A percentile compares a stretch with the other conserved stretches of the same genome.
Conservation (phyloP, 2,329 filamentous ascomycete genomes). For the Cryphonectria radicalis region DNA sequence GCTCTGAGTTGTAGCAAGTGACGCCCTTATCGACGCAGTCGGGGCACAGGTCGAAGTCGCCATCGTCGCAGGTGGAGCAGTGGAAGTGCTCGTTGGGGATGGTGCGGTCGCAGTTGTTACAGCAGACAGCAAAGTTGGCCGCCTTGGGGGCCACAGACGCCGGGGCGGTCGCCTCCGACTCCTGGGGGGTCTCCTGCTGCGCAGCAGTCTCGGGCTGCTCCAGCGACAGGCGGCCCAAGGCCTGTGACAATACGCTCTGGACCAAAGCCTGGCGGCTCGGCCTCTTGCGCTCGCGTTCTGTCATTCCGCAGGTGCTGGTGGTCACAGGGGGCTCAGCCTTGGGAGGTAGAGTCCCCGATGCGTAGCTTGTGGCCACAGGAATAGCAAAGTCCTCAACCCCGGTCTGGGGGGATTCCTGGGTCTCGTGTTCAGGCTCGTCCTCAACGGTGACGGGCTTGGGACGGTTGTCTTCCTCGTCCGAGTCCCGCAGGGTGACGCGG, state of each 20-base stretch:
- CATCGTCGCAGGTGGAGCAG: conserved; percentile 89
- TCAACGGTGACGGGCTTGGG: conserved; percentile 38
- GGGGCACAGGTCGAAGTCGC: conserved; percentile 92
- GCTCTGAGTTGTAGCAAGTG: conserved; percentile 76
- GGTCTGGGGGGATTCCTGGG: conserved; percentile 20
- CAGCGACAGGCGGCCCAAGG: conserved; percentile 23
- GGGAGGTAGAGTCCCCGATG: background rate
- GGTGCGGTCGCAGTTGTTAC: conserved; percentile 82
- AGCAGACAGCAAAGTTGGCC: conserved; percentile 80
- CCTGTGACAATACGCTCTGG: conserved; percentile 16
- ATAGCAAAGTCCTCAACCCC: conserved; percentile 29
- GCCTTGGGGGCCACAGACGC: conserved; percentile 24
- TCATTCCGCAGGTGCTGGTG: background rate
- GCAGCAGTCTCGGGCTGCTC: background rate
- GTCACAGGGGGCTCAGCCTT: background rate
- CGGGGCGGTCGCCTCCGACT: conserved; percentile 9
- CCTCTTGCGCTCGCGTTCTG: no score
- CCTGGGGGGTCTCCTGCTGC: conserved; percentile 15
- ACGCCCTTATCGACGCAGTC: conserved; percentile 75
- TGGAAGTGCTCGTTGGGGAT: conserved; percentile 89
- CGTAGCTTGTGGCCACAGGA: background rate
- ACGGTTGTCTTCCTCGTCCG: conserved; percentile 47
- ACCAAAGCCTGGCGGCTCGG: background rate
- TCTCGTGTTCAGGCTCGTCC: conserved; percentile 30
- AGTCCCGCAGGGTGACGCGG: conserved; percentile 61